Conservation (phyloP, 2,329 filamentous ascomycete species). For the Colletotrichum nymphaeae region DNA sequence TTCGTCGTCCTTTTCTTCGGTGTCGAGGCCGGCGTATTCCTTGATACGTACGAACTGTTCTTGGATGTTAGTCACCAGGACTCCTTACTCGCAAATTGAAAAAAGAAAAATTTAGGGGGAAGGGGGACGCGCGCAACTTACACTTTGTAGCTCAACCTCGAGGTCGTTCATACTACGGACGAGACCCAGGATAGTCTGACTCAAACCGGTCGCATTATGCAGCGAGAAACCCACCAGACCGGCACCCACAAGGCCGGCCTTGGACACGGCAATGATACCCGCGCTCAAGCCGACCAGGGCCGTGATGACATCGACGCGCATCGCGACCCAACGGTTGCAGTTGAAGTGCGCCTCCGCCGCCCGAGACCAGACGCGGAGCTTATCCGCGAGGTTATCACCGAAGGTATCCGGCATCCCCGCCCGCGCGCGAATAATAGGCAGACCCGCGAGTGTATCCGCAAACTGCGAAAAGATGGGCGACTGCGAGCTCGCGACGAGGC, state of each 20-base stretch:
- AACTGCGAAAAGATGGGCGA: constrained; percentile 69
- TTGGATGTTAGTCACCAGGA: neutral
- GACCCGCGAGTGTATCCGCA: constrained; percentile 61
- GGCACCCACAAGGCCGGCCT: constrained; percentile 58
- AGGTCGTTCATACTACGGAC: constrained; percentile 67
- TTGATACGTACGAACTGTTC: constrained; percentile 60
- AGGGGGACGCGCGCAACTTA: constrained; percentile 43
- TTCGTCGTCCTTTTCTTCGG: constrained; percentile 56
- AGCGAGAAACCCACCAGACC: constrained; percentile 68
- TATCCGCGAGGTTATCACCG: constrained; percentile 60
- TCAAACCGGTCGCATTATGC: constrained; percentile 65
- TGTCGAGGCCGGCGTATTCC: constrained; percentile 59
- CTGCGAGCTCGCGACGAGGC: constrained; percentile 57
- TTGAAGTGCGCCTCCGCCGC: constrained; percentile 63
- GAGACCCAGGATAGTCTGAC: constrained; percentile 61
- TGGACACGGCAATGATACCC: constrained; percentile 62
- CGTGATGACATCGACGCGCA: constrained; percentile 66
- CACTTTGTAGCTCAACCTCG: constrained; percentile 67
- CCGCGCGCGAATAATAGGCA: constrained; percentile 61
- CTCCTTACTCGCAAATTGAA: neutral
- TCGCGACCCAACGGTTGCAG: constrained; percentile 67
- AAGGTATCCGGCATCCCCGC: constrained; percentile 57
- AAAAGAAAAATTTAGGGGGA: too few relatives aligned
- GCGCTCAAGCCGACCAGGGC: constrained; percentile 63
- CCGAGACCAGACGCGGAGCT: constrained; percentile 58